These are phyloP conservation scores for Talinum fruticosum DNA, from an alignment of 148 eudicot genomes.

Conservation along the genomic window DNA sequence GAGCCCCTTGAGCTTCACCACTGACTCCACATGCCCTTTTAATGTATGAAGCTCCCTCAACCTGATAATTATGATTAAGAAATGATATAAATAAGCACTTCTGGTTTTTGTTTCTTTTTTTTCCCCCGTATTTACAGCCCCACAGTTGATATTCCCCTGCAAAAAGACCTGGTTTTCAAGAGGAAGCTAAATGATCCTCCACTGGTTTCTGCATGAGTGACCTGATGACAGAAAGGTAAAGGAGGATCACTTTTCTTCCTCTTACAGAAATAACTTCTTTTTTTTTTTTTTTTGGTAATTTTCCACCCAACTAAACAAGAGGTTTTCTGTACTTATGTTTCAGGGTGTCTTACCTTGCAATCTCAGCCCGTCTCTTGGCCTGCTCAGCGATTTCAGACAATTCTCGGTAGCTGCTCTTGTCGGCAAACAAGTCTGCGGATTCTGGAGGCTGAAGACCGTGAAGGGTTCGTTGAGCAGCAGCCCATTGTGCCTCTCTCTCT, in stretches of 20 bases:
- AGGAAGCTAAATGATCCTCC: constrained; percentile 26
- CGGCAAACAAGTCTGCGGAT: constrained; percentile 33
- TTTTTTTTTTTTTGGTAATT: background rate
- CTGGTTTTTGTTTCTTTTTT: background rate
- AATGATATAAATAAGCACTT: background rate
- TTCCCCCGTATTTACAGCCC: background rate
- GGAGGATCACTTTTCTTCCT: constrained; percentile 24
- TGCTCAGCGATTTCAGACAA: constrained; percentile 72
- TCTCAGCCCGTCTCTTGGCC: constrained; percentile 78
- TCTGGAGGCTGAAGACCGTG: constrained; percentile 65
- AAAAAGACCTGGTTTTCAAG: constrained; percentile 12
- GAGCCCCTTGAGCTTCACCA: constrained; percentile 76
- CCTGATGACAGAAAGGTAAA: constrained; percentile 26
- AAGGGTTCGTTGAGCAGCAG: constrained; percentile 65
- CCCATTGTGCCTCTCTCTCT: constrained; percentile 86
- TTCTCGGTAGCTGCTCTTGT: constrained; percentile 58
- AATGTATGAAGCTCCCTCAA: constrained; percentile 71
- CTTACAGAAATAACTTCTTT: background rate
- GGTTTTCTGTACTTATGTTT: no score
- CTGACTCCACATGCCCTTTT: constrained; percentile 77
- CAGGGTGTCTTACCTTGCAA: constrained; percentile 46
- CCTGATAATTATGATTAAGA: constrained; percentile 32
- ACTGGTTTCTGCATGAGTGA: constrained; percentile 28
- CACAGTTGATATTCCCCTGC: background rate
- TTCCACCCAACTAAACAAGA: background rate